Evolutionary conservation across 2,329 filamentous ascomycete species (phyloP).

Genomic region (Massarina eburnea): DNA sequence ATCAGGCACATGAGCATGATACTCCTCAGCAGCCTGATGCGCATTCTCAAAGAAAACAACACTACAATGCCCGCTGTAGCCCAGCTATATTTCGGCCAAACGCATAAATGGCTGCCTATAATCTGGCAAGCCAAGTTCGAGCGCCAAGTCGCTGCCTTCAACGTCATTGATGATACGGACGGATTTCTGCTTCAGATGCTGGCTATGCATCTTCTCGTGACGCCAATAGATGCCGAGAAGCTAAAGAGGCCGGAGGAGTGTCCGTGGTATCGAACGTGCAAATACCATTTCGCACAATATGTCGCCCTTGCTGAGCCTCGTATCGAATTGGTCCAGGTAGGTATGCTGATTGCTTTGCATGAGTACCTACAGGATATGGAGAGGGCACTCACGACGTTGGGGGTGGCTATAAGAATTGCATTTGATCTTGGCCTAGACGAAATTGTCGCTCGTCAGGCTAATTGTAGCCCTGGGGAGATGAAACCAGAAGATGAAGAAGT

Average conservation of each 20-base stretch:
- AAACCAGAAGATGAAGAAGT: conserved; percentile 9
- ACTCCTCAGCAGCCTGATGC: conserved; percentile 9
- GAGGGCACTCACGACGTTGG: conserved; percentile 15
- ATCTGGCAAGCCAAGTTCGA: conserved; percentile 8
- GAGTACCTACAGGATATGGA: conserved; percentile 17
- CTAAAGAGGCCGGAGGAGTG: neutral
- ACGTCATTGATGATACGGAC: neutral
- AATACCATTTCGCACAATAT: conserved; percentile 16
- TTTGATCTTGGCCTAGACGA: conserved; percentile 13
- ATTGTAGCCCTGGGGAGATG: conserved; percentile 4
- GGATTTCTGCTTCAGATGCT: conserved; percentile 12
- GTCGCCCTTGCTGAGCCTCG: conserved; percentile 11
- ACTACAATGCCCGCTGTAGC: conserved; percentile 7
- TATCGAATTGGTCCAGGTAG: conserved; percentile 15
- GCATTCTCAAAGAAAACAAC: conserved; percentile 9
- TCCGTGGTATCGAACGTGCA: conserved; percentile 19
- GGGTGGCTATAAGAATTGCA: conserved; percentile 13
- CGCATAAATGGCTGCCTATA: conserved; percentile 17
- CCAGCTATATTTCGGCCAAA: conserved; percentile 9
- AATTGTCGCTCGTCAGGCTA: conserved; percentile 2
- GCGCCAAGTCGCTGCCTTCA: conserved; percentile 3
- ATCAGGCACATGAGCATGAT: conserved; percentile 7
- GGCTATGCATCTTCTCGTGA: conserved; percentile 16
- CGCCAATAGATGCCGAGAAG: neutral
- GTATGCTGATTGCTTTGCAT: conserved; percentile 18